These are phyloP conservation scores for Vitis rotundifolia DNA, from an alignment of 164 flowering plant species.

Conservation along the genomic window DNA sequence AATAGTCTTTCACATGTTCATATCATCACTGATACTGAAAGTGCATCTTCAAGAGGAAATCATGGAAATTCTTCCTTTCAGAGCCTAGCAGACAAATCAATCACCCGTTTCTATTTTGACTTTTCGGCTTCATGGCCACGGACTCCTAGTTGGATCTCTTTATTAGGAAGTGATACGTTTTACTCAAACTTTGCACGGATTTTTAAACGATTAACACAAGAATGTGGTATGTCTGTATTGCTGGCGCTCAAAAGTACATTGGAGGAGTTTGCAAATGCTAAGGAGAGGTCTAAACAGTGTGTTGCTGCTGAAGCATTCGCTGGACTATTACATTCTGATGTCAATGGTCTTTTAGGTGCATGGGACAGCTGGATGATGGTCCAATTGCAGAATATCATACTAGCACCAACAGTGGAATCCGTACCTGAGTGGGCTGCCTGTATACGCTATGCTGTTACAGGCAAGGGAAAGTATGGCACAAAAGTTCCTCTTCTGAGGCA, in stretches of 20 bases:
- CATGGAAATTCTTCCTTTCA: constrained; percentile 68
- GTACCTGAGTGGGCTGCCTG: constrained; percentile 98
- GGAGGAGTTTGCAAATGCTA: constrained; percentile 75
- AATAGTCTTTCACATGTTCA: constrained; percentile 92
- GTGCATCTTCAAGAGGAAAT: constrained; percentile 70
- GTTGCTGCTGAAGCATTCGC: constrained; percentile 99
- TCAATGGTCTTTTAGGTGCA: constrained; percentile 65
- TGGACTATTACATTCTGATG: constrained; percentile 92
- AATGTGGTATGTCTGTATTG: constrained; percentile 89
- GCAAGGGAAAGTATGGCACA: constrained; percentile 90
- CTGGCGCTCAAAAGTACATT: constrained; percentile 55
- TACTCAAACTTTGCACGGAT: constrained; percentile 91
- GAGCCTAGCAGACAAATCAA: constrained; percentile 87
- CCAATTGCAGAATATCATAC: constrained; percentile 64
- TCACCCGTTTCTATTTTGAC: constrained; percentile 91
- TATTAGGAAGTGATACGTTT: constrained; percentile 77
- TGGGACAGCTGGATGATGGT: constrained; percentile 87
- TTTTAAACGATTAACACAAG: constrained; percentile 85
- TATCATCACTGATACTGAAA: constrained; percentile 68
- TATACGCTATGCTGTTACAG: constrained; percentile 95
- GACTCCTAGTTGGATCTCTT: constrained; percentile 95
- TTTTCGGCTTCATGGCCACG: constrained; percentile 98
- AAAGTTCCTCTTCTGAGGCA: constrained; percentile 75
- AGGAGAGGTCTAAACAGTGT: constrained; percentile 96
- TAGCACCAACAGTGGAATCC: constrained; percentile 86